Conservation (phyloP, 345 rosid genomes). For the Linum usitatissimum region DNA sequence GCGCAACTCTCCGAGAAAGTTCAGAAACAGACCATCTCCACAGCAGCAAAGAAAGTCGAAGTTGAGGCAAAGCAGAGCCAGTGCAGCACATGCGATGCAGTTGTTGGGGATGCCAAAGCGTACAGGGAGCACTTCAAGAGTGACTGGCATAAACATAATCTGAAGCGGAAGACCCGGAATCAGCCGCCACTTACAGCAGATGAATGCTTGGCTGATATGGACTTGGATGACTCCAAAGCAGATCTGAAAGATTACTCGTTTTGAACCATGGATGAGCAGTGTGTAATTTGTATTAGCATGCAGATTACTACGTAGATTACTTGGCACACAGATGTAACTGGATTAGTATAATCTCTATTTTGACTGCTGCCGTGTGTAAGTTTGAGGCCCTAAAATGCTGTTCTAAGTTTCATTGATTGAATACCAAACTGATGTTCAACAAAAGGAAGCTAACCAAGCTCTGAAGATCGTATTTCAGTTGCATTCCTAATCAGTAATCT, state of each 20-base stretch:
- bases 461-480: too few species aligned
- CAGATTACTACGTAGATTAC: not conserved
- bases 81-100: slow-evolving; percentile 79
- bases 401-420: too few species aligned
- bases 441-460: too few species aligned
- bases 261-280: slow-evolving; percentile 19
- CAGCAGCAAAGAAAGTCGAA: slow-evolving; percentile 24
- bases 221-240: slow-evolving; percentile 47
- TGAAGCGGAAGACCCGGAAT: slow-evolving; percentile 75
- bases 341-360: too few species aligned
- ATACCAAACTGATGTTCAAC: too few species aligned
- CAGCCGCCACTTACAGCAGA: slow-evolving; percentile 74
- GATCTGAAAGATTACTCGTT: slow-evolving; percentile 93
- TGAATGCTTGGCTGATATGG: slow-evolving; percentile 66
- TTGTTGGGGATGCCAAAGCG: slow-evolving; percentile 65
- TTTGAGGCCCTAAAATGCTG: too few species aligned
- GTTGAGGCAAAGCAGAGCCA: slow-evolving; percentile 52
- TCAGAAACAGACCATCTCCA: slow-evolving; percentile 38
- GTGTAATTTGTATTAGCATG: not conserved
- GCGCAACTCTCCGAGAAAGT: slow-evolving; percentile 40
- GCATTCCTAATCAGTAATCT: too few species aligned
- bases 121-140: slow-evolving; percentile 89
- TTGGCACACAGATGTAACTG: too few species aligned
- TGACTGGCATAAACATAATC: slow-evolving; percentile 94
- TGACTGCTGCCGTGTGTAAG: too few species aligned